Percentiles rank a stretch among this genome's conserved stretches.
These are phyloP conservation scores for Emergomyces pasteurianus DNA, from an alignment of 2,329 filamentous ascomycete species.

Conservation along the genomic window DNA sequence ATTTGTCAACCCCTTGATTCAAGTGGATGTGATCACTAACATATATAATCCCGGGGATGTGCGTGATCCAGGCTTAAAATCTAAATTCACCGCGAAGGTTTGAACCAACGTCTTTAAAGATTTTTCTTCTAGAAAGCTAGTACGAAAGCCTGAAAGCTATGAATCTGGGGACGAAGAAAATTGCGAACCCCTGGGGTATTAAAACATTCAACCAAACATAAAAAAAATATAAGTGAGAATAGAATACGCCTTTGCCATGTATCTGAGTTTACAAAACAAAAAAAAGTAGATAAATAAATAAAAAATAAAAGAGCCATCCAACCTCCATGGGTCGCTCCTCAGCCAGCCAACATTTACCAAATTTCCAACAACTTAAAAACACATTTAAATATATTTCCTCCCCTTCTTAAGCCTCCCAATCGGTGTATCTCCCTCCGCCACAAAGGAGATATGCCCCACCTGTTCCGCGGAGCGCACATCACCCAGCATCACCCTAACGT, in stretches of 20 bases:
- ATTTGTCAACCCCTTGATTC: too few species aligned
- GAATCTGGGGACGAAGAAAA: too few species aligned
- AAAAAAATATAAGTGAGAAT: not conserved
- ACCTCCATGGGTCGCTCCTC: not conserved
- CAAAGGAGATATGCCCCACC: constrained; percentile 1
- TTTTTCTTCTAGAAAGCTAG: too few species aligned
- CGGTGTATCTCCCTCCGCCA: not conserved
- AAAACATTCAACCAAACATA: not conserved
- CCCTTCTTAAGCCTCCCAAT: not conserved
- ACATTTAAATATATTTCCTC: not conserved
- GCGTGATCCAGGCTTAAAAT: too few species aligned
- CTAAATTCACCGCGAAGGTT: too few species aligned
- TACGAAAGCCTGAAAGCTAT: too few species aligned
- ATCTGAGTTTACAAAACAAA: not conserved
- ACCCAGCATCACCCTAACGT: not conserved
- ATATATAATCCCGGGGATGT: too few species aligned
- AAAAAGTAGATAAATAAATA: too few species aligned
- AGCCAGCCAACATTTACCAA: not conserved
- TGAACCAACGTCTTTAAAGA: too few species aligned
- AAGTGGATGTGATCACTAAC: too few species aligned
- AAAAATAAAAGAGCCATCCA: too few species aligned
- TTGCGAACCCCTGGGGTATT: too few species aligned
- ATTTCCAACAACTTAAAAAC: not conserved
- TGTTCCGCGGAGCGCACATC: not conserved
- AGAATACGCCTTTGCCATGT: not conserved